phyloP scores from a whole-genome alignment of 2,329 filamentous ascomycete genomes.

The Neofusicoccum parvum region DNA sequence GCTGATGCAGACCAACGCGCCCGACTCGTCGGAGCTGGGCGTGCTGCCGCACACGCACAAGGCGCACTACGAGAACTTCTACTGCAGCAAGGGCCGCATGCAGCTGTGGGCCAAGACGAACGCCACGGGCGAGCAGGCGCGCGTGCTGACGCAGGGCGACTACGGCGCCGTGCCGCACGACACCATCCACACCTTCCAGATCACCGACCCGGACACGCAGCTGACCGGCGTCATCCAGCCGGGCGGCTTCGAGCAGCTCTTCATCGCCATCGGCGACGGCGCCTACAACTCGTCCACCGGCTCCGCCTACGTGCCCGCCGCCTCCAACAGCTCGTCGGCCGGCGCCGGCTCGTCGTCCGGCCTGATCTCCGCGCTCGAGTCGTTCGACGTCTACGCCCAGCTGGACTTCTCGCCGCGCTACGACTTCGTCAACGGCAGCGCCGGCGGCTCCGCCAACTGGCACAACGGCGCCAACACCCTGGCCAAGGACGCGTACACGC shows the following conservation, averaged over 20 bases:
- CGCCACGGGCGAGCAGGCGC: conserved; percentile 34
- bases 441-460: conserved; percentile 39
- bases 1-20: conserved; percentile 48
- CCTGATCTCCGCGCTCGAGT: conserved; percentile 40
- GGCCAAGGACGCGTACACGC: conserved; percentile 33
- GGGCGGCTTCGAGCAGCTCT: conserved; percentile 53
- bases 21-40: conserved; percentile 40
- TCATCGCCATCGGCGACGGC: conserved; percentile 42
- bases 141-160: conserved; percentile 48
- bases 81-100: conserved; percentile 47
- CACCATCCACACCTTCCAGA: conserved; percentile 53
- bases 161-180: conserved; percentile 50
- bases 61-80: conserved; percentile 52
- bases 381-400: conserved; percentile 49
- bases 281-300: conserved; percentile 40
- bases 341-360: conserved; percentile 31
- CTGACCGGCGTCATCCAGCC: conserved; percentile 50
- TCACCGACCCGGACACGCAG: conserved; percentile 52
- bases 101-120: conserved; percentile 48
- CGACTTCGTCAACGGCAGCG: conserved; percentile 47
- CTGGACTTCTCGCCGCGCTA: conserved; percentile 44
- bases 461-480: conserved; percentile 43
- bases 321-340: conserved; percentile 27
- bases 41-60: conserved; percentile 49
- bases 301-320: conserved; percentile 41